Evolutionary conservation across 2,329 filamentous ascomycete genomes (phyloP).

Genomic region (Pyricularia grisea): DNA sequence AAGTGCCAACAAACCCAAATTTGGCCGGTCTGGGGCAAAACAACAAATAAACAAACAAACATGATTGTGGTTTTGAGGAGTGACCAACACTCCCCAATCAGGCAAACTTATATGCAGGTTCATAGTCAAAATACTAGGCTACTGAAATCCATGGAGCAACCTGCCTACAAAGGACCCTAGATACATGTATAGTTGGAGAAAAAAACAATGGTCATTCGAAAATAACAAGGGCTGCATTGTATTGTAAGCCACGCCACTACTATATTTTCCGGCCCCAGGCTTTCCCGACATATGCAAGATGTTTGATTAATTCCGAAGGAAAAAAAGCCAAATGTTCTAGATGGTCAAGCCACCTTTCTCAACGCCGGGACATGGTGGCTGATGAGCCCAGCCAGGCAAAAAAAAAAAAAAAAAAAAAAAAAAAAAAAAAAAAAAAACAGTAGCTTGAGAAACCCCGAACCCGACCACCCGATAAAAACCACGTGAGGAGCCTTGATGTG

Average conservation of each 20-base stretch:
- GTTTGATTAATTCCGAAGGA: background rate
- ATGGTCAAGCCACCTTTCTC: background rate
- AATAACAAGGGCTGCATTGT: background rate
- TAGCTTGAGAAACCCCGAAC: too few species aligned
- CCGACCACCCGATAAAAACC: background rate
- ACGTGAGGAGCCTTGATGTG: background rate
- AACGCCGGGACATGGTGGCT: background rate
- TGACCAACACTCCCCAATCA: background rate
- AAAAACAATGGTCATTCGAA: background rate
- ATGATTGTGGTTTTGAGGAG: background rate
- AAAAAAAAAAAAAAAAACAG: too few species aligned
- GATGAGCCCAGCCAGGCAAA: background rate
- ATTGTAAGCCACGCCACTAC: background rate
- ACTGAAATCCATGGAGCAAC: background rate
- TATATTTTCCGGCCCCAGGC: background rate
- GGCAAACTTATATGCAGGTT: background rate
- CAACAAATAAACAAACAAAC: background rate
- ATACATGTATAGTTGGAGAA: background rate
- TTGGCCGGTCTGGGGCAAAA: too few species aligned
- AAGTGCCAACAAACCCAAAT: background rate
- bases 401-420: too few species aligned
- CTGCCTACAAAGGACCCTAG: background rate
- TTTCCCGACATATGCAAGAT: background rate
- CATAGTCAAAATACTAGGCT: background rate
- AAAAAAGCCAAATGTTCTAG: background rate